A percentile compares a stretch with the other conserved stretches of the same genome.
Evolutionary conservation across 176 grass and related monocot species (phyloP).

Genomic region (Oryza coarctata): DNA sequence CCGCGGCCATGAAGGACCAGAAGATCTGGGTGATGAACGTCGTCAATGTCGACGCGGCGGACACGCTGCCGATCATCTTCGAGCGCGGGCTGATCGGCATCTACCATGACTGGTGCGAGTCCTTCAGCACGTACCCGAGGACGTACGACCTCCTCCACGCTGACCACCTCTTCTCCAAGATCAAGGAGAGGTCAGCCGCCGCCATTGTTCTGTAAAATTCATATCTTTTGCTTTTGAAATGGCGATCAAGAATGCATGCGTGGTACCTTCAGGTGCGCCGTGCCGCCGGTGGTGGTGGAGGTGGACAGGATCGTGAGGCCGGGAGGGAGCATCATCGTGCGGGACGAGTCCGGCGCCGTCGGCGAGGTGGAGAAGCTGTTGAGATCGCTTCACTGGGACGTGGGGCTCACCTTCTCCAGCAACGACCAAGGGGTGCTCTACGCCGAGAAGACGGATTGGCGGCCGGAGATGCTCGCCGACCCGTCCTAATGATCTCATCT

Average conservation of each 20-base stretch:
- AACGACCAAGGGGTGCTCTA: slow-evolving; percentile 60
- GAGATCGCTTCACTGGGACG: slow-evolving; percentile 83
- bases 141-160: slow-evolving; percentile 93
- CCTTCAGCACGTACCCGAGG: slow-evolving; percentile 96
- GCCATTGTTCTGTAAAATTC: too few species aligned
- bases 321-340: slow-evolving; percentile 71
- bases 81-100: slow-evolving; percentile 90
- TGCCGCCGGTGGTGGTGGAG: slow-evolving; percentile 72
- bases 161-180: slow-evolving; percentile 79
- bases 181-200: slow-evolving; percentile 65
- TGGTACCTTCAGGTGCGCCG: slow-evolving; percentile 50
- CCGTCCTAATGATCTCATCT: not conserved
- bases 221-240: too few species aligned
- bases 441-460: slow-evolving; percentile 83
- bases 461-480: slow-evolving; percentile 52
- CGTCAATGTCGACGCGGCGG: slow-evolving; percentile 70
- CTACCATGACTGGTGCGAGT: slow-evolving; percentile 99
- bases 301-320: slow-evolving; percentile 87
- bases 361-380: slow-evolving; percentile 68
- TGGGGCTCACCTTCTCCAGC: slow-evolving; percentile 74
- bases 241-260: too few species aligned
- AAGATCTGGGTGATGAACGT: slow-evolving; percentile 98
- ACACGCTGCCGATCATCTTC: slow-evolving; percentile 92
- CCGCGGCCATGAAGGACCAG: slow-evolving; percentile 63
- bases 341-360: slow-evolving; percentile 54